phyloP scores from a whole-genome alignment of 352 stramenopile species.

The Globisporangium echinulatum region DNA sequence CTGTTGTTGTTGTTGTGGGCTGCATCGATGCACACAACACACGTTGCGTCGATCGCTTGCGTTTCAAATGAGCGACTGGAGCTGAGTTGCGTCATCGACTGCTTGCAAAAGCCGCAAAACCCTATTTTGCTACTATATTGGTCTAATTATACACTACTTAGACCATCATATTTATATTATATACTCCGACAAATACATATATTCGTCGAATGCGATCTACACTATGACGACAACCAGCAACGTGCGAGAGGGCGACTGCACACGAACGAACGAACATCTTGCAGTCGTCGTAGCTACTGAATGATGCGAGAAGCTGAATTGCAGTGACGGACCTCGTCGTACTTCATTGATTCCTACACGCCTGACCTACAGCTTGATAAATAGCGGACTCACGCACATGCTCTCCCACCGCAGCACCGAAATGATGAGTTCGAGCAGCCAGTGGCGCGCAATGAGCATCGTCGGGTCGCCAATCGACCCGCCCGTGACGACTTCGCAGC shows the following conservation, averaged over 20 bases:
- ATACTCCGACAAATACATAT: no score
- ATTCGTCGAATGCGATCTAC: neutral
- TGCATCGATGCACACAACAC: neutral
- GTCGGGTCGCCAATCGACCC: constrained; percentile 46
- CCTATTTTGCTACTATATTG: no score
- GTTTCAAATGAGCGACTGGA: no score
- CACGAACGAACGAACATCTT: neutral
- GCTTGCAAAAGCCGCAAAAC: neutral
- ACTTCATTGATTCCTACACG: no score
- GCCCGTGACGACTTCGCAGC: constrained; percentile 46
- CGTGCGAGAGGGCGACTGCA: no score
- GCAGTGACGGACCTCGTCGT: no score
- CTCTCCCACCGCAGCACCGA: constrained; percentile 58
- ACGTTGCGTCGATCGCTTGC: no score
- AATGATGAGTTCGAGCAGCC: constrained; percentile 63
- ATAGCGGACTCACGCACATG: constrained; percentile 36
- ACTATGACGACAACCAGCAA: no score
- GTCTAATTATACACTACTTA: no score
- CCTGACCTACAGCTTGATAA: constrained; percentile 21
- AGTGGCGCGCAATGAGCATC: constrained; percentile 46
- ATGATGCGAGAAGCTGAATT: no score
- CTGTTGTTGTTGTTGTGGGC: neutral
- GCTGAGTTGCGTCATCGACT: neutral
- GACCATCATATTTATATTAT: no score
- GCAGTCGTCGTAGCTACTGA: neutral